A percentile compares a stretch with the other conserved stretches of the same genome.
Evolutionary conservation across 495 filamentous ascomycete species (phyloP).

Genomic region (Penicillium tannophilum): DNA sequence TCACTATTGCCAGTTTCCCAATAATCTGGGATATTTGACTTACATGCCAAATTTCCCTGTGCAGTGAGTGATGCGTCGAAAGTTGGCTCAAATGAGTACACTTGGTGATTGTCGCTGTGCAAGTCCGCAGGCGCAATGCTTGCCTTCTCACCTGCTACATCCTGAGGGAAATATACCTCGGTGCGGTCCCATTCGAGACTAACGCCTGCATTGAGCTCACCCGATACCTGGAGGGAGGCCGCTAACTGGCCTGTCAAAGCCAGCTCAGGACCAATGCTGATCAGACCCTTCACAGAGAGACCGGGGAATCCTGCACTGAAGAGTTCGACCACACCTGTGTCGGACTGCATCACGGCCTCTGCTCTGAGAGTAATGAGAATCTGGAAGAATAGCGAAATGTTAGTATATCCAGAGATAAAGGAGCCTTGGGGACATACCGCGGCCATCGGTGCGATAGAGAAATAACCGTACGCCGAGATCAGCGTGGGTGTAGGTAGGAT

Average conservation of each 20-base stretch:
- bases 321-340: background rate
- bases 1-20: no score
- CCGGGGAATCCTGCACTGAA: slow-evolving; percentile 8
- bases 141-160: background rate
- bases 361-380: slow-evolving; percentile 8
- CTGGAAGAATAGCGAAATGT: slow-evolving; percentile 1
- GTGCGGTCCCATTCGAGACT: background rate
- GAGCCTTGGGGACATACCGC: background rate
- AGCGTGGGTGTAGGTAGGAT: slow-evolving; percentile 5
- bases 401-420: background rate
- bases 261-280: slow-evolving; percentile 10
- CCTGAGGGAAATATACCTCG: slow-evolving; percentile 14
- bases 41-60: slow-evolving; percentile 8
- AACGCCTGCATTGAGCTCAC: slow-evolving; percentile 13
- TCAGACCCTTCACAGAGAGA: slow-evolving; percentile 9
- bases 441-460: slow-evolving; percentile 6
- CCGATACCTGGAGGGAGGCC: slow-evolving; percentile 4
- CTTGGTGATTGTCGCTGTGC: background rate
- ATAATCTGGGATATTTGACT: background rate
- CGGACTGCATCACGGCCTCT: slow-evolving; percentile 3
- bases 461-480: slow-evolving; percentile 10
- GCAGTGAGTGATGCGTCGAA: slow-evolving; percentile 8
- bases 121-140: background rate
- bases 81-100: background rate
- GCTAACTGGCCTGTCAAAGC: slow-evolving; percentile 4